Base-by-base conservation (phyloP, 2,329 filamentous ascomycete species). In the Trichothecium roseum region DNA sequence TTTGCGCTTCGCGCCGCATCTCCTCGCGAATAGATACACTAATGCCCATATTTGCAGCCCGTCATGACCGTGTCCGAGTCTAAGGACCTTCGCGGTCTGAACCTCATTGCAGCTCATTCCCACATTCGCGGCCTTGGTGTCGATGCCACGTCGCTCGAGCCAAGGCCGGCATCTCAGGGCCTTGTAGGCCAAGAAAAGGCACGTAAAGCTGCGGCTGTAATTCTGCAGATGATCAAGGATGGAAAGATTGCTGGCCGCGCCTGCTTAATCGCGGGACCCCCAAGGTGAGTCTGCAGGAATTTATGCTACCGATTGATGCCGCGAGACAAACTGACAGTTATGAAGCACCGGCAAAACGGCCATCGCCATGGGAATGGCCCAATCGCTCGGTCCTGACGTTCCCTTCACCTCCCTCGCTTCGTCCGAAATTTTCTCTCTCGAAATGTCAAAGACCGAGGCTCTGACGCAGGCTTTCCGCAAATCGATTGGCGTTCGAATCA, bases 381-480 rank as follows among this genome's bases (percentile, higher is more conserved):
- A 98, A 59, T 94, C 88, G 20, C 75, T 98, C 35, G 91, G 89
- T 31, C 64, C 87, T 33, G 91, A 98, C 57, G 88, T 95, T 2
- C 91, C 91, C 4, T 98, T 98, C 59, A 98, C 91, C 16, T 88
- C 87, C 63, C 80, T 96, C 43, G 86, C 91, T 30, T 87, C 88
- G 12, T 94, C 88, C 40, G 91, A 98, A 60, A 95, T 98, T 52
- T 98, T 95, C 66, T 95, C 88, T 18, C 75, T 96, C 53, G 91
- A 98, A 62, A 96, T 98, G 89, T 94, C 87, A 50, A 98, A 98
- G 68, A 98, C 91, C 27, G 91, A 98, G 62, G 89, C 91, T 34
- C 77, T 98, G 26, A 95, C 89, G 37, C 91, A 98, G 61, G 89
- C 91, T n/a, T 96, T 98, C 68, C 81, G 91, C 52, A 96, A 95